These are phyloP conservation scores for Scheffersomyces titani DNA, from an alignment of 1,139 yeast genomes.

Conservation along the genomic window DNA sequence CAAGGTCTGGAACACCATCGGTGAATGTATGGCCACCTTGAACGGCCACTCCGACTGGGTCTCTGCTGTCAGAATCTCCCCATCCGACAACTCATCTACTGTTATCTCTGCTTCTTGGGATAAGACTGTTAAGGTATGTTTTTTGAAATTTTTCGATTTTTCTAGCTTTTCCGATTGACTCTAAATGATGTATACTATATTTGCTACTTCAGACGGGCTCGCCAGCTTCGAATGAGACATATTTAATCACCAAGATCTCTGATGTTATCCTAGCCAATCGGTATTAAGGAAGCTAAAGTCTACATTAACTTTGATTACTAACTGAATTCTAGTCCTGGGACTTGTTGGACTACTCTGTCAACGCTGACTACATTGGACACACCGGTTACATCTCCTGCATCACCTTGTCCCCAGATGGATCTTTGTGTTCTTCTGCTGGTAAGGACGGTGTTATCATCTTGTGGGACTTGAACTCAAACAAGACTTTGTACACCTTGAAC, in stretches of 20 bases:
- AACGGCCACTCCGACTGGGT: conserved; percentile 99
- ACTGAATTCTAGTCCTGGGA: conserved; percentile 82
- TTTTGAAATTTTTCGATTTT: conserved; percentile 12
- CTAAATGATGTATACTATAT: conserved; percentile 74
- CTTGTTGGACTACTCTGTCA: conserved; percentile 78
- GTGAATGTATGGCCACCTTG: conserved; percentile 96
- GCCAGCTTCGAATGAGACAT: conserved; percentile 89
- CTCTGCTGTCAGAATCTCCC: conserved; percentile 94
- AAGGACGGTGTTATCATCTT: conserved; percentile 98
- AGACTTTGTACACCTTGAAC: conserved; percentile 89
- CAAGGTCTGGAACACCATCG: conserved; percentile 99
- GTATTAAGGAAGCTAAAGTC: conserved; percentile 4
- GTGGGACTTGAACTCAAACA: conserved; percentile 94
- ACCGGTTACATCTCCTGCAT: conserved; percentile 97
- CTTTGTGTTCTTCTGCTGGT: conserved; percentile 99
- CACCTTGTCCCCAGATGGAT: conserved; percentile 99
- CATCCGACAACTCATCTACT: conserved; percentile 69
- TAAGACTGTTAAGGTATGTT: conserved; percentile 97
- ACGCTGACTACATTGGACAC: conserved; percentile 99
- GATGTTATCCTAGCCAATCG: conserved; percentile 39
- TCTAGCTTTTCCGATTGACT: conserved; percentile 3
- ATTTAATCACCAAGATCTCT: conserved; percentile 98
- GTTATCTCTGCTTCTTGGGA: conserved; percentile 99
- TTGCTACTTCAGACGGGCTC: conserved; percentile 99
- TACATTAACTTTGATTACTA: conserved; percentile 24